phyloP scores from a whole-genome alignment of 208 protist species.

The Angomonas desouzai region DNA sequence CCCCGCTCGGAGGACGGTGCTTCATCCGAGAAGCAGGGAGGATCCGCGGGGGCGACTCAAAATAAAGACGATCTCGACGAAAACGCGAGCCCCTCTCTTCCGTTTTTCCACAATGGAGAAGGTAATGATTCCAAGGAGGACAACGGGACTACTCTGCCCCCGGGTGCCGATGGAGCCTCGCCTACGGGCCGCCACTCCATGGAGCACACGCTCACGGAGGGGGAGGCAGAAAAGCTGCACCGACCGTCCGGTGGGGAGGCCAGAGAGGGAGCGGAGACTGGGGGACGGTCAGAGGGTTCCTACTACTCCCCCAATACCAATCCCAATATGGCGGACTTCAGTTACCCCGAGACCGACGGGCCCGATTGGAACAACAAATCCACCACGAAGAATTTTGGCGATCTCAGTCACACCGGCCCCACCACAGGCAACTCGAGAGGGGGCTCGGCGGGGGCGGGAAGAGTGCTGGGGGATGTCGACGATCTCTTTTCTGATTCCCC shows the following conservation, averaged over 20 bases:
- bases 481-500: neutral
- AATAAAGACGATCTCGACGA: neutral
- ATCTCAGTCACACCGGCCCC: neutral
- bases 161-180: neutral
- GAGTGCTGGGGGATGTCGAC: neutral
- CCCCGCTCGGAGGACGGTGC: too few relatives aligned
- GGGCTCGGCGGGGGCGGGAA: neutral
- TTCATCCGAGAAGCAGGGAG: neutral
- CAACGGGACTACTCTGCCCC: neutral
- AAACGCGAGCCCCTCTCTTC: neutral
- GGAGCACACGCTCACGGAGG: conserved; percentile 17
- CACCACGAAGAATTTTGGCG: neutral
- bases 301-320: neutral
- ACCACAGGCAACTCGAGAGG: neutral
- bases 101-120: neutral
- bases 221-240: neutral
- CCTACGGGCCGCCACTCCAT: conserved; percentile 13
- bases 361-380: neutral
- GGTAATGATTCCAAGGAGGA: neutral
- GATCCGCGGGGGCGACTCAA: neutral
- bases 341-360: neutral
- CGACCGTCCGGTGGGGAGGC: too few relatives aligned
- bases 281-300: neutral
- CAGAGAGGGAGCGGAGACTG: neutral
- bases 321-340: neutral